Evolutionary conservation across 2,329 filamentous ascomycete species (phyloP), one percentile per base, ranked within the genome.

Genomic region (Aspergillus phoenicis): DNA sequence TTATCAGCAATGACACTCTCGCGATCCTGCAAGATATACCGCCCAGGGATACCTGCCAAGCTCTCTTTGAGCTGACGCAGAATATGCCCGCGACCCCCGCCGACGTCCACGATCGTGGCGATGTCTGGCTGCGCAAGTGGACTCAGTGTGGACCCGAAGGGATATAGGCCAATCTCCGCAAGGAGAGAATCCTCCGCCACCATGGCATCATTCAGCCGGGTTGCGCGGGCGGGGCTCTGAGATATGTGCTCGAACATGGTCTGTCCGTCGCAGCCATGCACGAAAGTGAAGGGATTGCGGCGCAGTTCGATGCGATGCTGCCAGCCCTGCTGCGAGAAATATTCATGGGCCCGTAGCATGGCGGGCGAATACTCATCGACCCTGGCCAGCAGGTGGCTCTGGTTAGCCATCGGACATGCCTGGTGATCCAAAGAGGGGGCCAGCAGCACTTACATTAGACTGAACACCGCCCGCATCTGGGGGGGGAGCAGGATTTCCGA

Each of bases 21-120:
- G 11, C 51, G 62, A 52, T 71, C 70, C 36, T 71, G 69, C 45
- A 71, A 48, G 28, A 71, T 64, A 43, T 68, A 64, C 5, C 61
- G 56, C 4, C 69, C 67, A 17, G 64, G 62, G 8, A 67, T 45
- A 1, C 17, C n/a, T 2, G 64, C 59, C 8, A 56, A 45, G 24
- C 26, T 52, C 43, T 59, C 17, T 36, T 57, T 62, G 36, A 69
- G 67, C 47, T 64, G 60, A 8, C 48, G 53, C 4, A 64, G 38
- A 15, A 61, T 63, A 24, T 70, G 64, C 6, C 67, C 67, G 1
- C 59, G 57, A 24, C 67, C 66, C 17, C 67, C 67, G 10, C 65
- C 67, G 8, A 70, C 58, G 45, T 70, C 67, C 13, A 70, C 63
- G 8, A 70, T 57, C 1, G 64, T 62, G 10, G 70, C 68, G 7